Conservation (phyloP, 768 basidiomycete species). For the Fomitopsis pulvina region DNA sequence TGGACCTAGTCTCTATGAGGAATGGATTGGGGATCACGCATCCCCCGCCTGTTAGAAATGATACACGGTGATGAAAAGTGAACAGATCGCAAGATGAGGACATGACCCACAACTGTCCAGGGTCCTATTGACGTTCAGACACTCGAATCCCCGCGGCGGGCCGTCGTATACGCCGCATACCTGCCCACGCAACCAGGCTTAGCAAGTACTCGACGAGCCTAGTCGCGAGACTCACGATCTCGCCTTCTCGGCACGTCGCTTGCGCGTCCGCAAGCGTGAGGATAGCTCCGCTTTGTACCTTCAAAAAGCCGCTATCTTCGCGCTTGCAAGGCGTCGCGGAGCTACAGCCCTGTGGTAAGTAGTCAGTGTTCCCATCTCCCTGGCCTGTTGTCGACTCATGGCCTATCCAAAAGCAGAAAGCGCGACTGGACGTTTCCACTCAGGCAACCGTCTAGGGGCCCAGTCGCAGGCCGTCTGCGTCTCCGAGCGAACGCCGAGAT, state of each 20-base stretch:
- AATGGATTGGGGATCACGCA: conserved; percentile 2
- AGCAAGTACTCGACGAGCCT: not conserved
- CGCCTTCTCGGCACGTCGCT: not conserved
- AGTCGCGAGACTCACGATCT: not conserved
- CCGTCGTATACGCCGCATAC: conserved; percentile 1
- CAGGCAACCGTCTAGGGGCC: too few species aligned
- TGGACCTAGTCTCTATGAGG: not conserved
- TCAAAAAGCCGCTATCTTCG: not conserved
- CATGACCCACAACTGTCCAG: not conserved
- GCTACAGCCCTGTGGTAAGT: not conserved
- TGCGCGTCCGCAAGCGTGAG: not conserved
- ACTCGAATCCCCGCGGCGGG: not conserved
- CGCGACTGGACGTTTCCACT: too few species aligned
- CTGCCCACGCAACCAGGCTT: not conserved
- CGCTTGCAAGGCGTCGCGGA: not conserved
- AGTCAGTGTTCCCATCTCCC: too few species aligned
- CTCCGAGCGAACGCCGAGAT: not conserved
- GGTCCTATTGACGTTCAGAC: not conserved
- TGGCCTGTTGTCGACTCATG: too few species aligned
- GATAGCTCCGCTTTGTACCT: not conserved
- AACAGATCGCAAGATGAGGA: not conserved
- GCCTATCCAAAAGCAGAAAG: too few species aligned
- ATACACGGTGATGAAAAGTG: not conserved
- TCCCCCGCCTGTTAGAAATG: not conserved
- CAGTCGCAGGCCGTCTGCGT: too few species aligned